phyloP scores from a whole-genome alignment of 1,139 yeast species.

The Pichia sorboxylosa region DNA sequence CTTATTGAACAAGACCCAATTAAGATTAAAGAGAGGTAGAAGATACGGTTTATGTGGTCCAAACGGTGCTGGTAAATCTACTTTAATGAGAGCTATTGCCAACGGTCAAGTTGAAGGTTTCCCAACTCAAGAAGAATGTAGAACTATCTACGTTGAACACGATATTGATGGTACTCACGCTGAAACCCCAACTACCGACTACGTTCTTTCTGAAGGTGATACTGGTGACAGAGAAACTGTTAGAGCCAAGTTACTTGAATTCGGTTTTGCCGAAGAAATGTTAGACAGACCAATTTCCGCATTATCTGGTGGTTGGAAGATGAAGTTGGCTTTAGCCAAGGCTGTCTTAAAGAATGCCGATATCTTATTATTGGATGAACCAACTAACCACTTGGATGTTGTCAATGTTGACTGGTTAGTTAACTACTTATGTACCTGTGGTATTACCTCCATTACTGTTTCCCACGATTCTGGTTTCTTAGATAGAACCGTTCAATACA shows the following conservation, averaged over 20 bases:
- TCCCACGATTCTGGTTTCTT: constrained; percentile 99
- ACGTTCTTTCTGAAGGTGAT: constrained; percentile 45
- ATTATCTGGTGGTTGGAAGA: constrained; percentile 99
- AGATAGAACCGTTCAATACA: constrained; percentile 94
- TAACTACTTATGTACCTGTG: constrained; percentile 96
- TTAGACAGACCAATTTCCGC: constrained; percentile 86
- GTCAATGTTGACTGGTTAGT: constrained; percentile 99
- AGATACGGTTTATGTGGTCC: constrained; percentile 99
- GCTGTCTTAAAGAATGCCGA: constrained; percentile 99
- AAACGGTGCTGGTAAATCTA: constrained; percentile 99
- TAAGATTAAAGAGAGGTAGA: constrained; percentile 98
- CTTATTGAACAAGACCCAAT: constrained; percentile 97
- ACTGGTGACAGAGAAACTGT: constrained; percentile 66
- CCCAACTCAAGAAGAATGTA: constrained; percentile 98
- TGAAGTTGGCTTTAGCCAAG: constrained; percentile 98
- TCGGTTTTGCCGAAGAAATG: constrained; percentile 89
- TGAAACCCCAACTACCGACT: constrained; percentile 85
- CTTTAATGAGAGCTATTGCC: constrained; percentile 99
- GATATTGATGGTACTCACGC: constrained; percentile 98
- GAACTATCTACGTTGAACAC: constrained; percentile 98
- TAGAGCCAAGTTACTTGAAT: constrained; percentile 67
- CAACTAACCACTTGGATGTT: constrained; percentile 99
- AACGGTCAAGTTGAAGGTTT: constrained; percentile 99
- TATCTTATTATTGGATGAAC: constrained; percentile 96
- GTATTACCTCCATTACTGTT: constrained; percentile 94